phyloP scores from a whole-genome alignment of 2,329 filamentous ascomycete species.

The Coniella lustricola region DNA sequence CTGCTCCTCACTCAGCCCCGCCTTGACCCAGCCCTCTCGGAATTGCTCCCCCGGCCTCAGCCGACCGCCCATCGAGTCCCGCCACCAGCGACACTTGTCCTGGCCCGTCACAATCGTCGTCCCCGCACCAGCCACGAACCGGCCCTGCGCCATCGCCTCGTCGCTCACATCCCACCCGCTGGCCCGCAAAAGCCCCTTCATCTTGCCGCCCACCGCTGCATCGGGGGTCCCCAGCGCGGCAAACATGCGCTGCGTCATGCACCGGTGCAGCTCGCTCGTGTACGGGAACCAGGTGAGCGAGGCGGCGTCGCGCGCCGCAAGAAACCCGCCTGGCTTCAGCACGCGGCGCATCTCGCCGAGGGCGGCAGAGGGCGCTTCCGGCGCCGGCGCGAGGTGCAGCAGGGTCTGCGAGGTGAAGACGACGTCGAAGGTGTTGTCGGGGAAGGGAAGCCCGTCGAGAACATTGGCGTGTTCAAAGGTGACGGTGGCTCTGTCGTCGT shows the following conservation, averaged over 20 bases:
- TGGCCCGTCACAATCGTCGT: conserved; percentile 22
- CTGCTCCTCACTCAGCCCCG: conserved; percentile 29
- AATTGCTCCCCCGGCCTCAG: conserved; percentile 17
- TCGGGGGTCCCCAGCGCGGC: background rate
- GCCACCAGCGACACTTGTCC: conserved; percentile 25
- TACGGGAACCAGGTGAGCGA: background rate
- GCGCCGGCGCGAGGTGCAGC: conserved; percentile 19
- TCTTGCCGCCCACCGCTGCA: background rate
- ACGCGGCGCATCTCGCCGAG: conserved; percentile 26
- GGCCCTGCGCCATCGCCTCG: conserved; percentile 19
- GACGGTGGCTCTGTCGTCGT: background rate
- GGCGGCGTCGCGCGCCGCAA: conserved; percentile 26
- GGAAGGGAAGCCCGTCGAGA: conserved; percentile 25
- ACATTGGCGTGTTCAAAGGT: conserved; percentile 16
- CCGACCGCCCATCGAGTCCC: conserved; percentile 21
- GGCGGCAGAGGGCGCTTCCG: conserved; percentile 16
- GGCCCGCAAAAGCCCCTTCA: conserved; percentile 2
- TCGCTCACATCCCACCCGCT: conserved; percentile 1
- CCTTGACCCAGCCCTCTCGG: conserved; percentile 28
- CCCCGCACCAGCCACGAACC: conserved; percentile 22
- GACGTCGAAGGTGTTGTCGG: conserved; percentile 24
- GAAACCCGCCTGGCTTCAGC: conserved; percentile 22
- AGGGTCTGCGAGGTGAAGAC: conserved; percentile 25
- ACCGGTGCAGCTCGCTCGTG: conserved; percentile 1
- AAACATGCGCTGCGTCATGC: background rate